phyloP scores from a whole-genome alignment of 352 stramenopile genomes.

The Pythium dissotocum region DNA sequence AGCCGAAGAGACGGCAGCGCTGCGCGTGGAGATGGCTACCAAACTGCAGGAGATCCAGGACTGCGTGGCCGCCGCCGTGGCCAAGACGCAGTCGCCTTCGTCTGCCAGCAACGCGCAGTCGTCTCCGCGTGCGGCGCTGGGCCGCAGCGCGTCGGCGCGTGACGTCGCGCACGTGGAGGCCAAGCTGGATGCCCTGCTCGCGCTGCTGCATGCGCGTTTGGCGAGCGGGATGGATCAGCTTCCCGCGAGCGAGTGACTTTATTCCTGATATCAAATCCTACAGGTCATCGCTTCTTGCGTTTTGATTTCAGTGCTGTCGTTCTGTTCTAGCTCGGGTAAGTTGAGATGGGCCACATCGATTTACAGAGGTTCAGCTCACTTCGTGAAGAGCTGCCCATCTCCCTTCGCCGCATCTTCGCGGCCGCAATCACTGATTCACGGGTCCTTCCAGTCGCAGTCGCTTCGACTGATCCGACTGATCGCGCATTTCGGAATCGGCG shows the following conservation, averaged over 20 bases:
- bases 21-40: slow-evolving; percentile 10
- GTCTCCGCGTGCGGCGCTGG: not conserved
- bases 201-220: slow-evolving; percentile 2
- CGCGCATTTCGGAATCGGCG: not conserved
- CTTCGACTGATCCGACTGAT: slow-evolving; percentile 1
- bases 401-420: no score
- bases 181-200: slow-evolving; percentile 21
- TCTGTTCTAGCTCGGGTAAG: not conserved
- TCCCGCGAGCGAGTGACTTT: not conserved
- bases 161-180: slow-evolving; percentile 17
- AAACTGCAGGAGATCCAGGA: slow-evolving; percentile 17
- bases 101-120: not conserved
- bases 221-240: not conserved
- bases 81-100: not conserved
- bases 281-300: not conserved
- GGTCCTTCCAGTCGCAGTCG: not conserved
- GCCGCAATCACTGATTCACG: no score
- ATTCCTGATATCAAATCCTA: not conserved
- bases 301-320: not conserved
- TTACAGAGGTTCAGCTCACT: slow-evolving; percentile 1
- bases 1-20: slow-evolving; percentile 7
- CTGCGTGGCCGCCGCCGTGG: not conserved
- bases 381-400: not conserved
- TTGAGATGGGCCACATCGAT: slow-evolving; percentile 10
- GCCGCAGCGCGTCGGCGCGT: slow-evolving; percentile 6